Conservation (phyloP, 352 stramenopile species). For the Phytopythium aichiense region DNA sequence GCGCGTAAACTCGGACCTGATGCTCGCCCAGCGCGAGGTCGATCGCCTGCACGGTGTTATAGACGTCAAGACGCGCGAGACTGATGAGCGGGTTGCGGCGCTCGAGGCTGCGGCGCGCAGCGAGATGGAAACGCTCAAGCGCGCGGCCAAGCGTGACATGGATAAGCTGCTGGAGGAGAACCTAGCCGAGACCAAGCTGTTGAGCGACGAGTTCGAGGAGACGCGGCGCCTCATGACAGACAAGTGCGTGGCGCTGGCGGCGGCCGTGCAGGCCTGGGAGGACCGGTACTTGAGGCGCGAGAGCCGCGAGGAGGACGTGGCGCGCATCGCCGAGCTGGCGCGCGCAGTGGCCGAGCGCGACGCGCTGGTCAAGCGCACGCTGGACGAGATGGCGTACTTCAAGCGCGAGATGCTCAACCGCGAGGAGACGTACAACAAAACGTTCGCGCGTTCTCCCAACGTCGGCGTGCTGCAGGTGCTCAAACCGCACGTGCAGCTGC, state of each 20-base stretch:
- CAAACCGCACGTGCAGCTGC: constrained; percentile 64
- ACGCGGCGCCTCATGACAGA: constrained; percentile 45
- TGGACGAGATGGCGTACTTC: constrained; percentile 92
- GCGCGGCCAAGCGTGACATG: constrained; percentile 58
- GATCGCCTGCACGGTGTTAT: constrained; percentile 26
- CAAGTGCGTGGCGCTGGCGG: constrained; percentile 42
- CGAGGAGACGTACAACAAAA: constrained; percentile 94
- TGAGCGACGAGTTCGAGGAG: constrained; percentile 76
- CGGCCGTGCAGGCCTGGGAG: constrained; percentile 48
- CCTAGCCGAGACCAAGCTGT: constrained; percentile 46
- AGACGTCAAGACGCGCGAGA: constrained; percentile 28
- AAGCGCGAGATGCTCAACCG: constrained; percentile 91
- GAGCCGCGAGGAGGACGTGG: constrained; percentile 74
- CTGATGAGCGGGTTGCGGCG: constrained; percentile 21
- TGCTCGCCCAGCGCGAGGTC: constrained; percentile 19
- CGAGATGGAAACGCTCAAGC: constrained; percentile 49
- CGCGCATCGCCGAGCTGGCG: constrained; percentile 72
- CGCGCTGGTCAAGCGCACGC: constrained; percentile 49
- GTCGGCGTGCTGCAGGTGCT: constrained; percentile 89
- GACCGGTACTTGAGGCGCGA: constrained; percentile 53
- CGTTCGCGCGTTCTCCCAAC: constrained; percentile 80
- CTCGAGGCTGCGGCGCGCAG: constrained; percentile 39
- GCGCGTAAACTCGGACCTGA: constrained; percentile 28
- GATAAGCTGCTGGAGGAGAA: constrained; percentile 69
- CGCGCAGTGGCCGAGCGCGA: constrained; percentile 62